phyloP scores from a whole-genome alignment of 768 basidiomycete species.

The Russula dissimulans region DNA sequence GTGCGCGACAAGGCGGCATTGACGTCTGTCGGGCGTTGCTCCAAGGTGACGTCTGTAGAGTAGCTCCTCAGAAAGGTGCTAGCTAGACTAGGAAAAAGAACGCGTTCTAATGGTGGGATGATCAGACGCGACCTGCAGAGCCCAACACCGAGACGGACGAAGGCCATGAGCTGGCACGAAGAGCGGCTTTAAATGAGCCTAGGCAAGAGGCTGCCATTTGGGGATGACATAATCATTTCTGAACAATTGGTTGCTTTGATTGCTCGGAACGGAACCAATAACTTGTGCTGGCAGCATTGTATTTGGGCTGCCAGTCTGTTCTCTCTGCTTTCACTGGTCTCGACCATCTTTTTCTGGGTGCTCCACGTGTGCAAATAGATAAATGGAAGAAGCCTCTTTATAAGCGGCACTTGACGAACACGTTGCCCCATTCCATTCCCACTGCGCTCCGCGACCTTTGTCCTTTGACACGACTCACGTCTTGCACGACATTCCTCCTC shows the following conservation, averaged over 20 bases:
- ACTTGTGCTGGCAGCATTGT: not conserved
- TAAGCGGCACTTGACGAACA: not conserved
- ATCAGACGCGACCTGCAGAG: constrained; percentile 8
- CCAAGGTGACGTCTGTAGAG: constrained; percentile 29
- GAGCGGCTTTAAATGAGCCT: no score
- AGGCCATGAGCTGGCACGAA: constrained; percentile 12
- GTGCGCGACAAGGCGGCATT: constrained; percentile 41
- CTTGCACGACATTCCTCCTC: not conserved
- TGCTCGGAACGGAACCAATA: not conserved
- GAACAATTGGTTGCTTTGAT: no score
- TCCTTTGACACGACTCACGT: constrained; percentile 2
- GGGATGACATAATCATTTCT: not conserved
- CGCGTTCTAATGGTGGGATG: not conserved
- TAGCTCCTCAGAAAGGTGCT: constrained; percentile 25
- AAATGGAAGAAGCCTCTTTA: not conserved
- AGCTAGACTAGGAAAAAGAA: constrained; percentile 11
- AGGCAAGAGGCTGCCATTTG: no score
- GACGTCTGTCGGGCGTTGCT: constrained; percentile 27
- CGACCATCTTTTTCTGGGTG: not conserved
- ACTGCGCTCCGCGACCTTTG: not conserved
- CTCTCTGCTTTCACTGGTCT: not conserved
- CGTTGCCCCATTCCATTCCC: not conserved
- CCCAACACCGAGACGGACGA: constrained; percentile 6
- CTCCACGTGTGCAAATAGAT: not conserved
- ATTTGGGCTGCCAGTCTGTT: not conserved